Conservation (phyloP, 2,329 filamentous ascomycete species). For the Aureobasidium sp. region DNA sequence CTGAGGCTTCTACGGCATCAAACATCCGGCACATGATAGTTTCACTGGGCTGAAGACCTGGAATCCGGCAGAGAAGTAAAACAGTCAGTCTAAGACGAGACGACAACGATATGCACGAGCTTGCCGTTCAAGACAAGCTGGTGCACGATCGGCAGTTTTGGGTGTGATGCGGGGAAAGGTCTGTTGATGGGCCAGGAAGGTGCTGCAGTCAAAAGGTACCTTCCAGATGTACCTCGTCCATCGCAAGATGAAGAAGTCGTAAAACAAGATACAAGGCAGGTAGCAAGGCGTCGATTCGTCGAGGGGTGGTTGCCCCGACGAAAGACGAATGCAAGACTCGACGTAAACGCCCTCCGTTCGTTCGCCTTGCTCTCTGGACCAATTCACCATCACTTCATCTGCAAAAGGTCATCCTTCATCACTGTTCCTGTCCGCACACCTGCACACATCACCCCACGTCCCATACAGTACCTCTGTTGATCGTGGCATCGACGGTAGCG, state of each 20-base stretch:
- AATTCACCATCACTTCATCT: background rate
- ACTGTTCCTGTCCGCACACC: background rate
- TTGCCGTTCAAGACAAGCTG: background rate
- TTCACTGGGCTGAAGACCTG: background rate
- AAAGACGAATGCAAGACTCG: background rate
- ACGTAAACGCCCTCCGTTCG: background rate
- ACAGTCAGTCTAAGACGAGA: background rate
- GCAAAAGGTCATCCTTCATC: background rate
- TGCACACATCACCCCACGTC: slow-evolving; percentile 1
- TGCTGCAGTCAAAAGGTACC: background rate
- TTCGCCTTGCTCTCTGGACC: background rate
- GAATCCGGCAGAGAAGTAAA: background rate
- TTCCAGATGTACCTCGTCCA: background rate
- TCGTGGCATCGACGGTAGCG: background rate
- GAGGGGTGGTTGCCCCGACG: background rate
- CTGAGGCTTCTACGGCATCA: background rate
- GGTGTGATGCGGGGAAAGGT: slow-evolving; percentile 1
- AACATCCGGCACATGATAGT: background rate
- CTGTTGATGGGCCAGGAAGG: background rate
- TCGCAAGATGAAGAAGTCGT: background rate
- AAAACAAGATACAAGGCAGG: background rate
- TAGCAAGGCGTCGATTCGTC: background rate
- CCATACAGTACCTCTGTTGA: background rate
- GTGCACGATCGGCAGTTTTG: background rate
- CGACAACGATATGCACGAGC: background rate